These are phyloP conservation scores for Laguncularia racemosa DNA, from an alignment of 345 rosid species.

Conservation along the genomic window DNA sequence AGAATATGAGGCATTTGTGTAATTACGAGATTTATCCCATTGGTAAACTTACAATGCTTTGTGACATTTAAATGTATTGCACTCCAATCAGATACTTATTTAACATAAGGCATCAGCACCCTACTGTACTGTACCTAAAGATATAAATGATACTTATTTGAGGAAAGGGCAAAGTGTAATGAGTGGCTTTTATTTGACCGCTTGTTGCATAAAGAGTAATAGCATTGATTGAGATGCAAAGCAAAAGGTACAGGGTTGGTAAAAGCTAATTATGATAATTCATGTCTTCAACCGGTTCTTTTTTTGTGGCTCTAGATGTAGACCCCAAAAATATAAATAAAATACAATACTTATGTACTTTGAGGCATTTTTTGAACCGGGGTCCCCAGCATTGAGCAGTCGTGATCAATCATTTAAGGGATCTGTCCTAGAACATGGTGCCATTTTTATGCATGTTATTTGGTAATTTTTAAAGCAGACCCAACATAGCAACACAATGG, in stretches of 20 bases:
- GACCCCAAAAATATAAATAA: neutral
- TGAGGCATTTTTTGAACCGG: too few species aligned
- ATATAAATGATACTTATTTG: neutral
- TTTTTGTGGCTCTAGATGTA: neutral
- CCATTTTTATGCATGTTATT: too few species aligned
- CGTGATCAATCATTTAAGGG: too few species aligned
- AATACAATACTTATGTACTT: too few species aligned
- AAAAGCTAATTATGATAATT: conserved; percentile 8
- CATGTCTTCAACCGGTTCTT: conserved; percentile 1
- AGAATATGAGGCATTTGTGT: too few species aligned
- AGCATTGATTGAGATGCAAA: conserved; percentile 41
- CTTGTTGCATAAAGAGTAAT: conserved; percentile 31
- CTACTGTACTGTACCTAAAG: neutral
- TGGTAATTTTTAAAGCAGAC: too few species aligned
- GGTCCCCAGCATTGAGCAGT: too few species aligned
- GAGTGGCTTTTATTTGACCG: conserved; percentile 24
- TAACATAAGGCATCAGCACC: too few species aligned
- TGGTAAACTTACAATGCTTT: neutral
- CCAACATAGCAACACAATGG: too few species aligned
- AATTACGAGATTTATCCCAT: too few species aligned
- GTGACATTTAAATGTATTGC: neutral
- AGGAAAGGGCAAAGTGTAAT: neutral
- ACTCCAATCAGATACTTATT: neutral
- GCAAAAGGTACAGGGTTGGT: conserved; percentile 25
- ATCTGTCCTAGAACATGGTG: too few species aligned